These are phyloP conservation scores for Thinopyrum elongatum DNA, from an alignment of 176 grass and related monocot genomes.

Conservation along the genomic window DNA sequence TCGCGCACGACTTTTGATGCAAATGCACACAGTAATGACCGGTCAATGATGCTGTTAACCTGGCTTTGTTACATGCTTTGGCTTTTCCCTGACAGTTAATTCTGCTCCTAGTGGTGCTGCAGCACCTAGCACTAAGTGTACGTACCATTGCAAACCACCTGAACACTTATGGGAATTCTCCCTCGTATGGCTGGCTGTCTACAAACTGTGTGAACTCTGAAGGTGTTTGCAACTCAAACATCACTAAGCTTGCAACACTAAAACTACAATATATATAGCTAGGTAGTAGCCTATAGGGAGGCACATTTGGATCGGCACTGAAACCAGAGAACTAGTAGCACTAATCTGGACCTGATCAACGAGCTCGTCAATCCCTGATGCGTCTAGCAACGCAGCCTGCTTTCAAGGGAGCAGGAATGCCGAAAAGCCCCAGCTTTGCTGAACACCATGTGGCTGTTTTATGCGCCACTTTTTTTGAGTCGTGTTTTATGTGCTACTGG, in stretches of 20 bases:
- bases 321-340: background rate
- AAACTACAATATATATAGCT: too few relatives aligned
- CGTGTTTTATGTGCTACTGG: constrained; percentile 18
- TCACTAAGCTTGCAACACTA: background rate
- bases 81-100: constrained; percentile 39
- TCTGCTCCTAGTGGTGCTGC: background rate
- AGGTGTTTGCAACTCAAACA: background rate
- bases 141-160: constrained; percentile 8
- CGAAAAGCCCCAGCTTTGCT: constrained; percentile 60
- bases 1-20: constrained; percentile 69
- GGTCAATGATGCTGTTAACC: constrained; percentile 72
- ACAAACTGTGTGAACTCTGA: background rate
- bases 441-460: constrained; percentile 59
- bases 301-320: constrained; percentile 1
- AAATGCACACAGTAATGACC: constrained; percentile 80
- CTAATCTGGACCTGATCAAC: background rate
- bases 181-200: too few relatives aligned
- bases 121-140: background rate
- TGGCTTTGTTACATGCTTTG: constrained; percentile 49
- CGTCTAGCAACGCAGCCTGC: constrained; percentile 28
- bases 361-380: constrained; percentile 13
- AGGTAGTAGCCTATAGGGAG: background rate
- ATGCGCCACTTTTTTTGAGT: constrained; percentile 10
- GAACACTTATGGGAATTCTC: background rate
- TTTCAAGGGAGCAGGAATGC: constrained; percentile 64